phyloP scores from a whole-genome alignment of 768 basidiomycete genomes.

The Tricholomella constricta region DNA sequence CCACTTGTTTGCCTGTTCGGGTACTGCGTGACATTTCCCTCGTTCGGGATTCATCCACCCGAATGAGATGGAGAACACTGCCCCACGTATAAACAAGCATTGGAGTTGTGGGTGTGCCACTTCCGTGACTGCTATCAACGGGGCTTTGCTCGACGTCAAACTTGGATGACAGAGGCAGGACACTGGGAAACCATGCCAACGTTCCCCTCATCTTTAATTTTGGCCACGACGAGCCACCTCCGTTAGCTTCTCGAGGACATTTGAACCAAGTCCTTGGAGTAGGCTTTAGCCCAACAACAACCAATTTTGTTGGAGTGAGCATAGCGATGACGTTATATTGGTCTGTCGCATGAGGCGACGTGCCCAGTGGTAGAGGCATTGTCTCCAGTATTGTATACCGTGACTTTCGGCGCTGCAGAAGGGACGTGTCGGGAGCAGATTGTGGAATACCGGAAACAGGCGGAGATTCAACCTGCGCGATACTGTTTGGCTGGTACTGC shows the following conservation, averaged over 20 bases:
- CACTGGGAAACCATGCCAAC: conserved; percentile 83
- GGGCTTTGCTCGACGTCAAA: conserved; percentile 25
- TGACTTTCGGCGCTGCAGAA: conserved; percentile 46
- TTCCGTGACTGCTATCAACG: conserved; percentile 10
- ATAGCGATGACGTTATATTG: conserved; percentile 79
- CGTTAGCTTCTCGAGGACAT: conserved; percentile 54
- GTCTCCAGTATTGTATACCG: conserved; percentile 77
- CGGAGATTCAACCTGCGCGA: conserved; percentile 2
- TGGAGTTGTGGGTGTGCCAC: conserved; percentile 45
- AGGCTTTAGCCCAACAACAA: conserved; percentile 92
- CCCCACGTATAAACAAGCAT: conserved; percentile 89
- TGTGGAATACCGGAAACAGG: conserved; percentile 10
- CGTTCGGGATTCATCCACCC: conserved; percentile 60
- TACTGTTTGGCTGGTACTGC: conserved; percentile 70
- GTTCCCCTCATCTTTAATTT: conserved; percentile 59
- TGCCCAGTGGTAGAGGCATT: conserved; percentile 80
- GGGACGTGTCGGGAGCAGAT: conserved; percentile 23
- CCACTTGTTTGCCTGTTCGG: conserved; percentile 60
- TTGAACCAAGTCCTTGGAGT: conserved; percentile 92
- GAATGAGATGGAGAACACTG: conserved; percentile 59
- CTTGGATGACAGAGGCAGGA: conserved; percentile 24
- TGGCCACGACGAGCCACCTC: conserved; percentile 41
- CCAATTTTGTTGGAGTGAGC: conserved; percentile 87
- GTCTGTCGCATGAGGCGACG: conserved; percentile 74
- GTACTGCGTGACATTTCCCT: conserved; percentile 51